These are phyloP conservation scores for Helenozyma baotianmanensis DNA, from an alignment of 805 yeast species.

Conservation along the genomic window DNA sequence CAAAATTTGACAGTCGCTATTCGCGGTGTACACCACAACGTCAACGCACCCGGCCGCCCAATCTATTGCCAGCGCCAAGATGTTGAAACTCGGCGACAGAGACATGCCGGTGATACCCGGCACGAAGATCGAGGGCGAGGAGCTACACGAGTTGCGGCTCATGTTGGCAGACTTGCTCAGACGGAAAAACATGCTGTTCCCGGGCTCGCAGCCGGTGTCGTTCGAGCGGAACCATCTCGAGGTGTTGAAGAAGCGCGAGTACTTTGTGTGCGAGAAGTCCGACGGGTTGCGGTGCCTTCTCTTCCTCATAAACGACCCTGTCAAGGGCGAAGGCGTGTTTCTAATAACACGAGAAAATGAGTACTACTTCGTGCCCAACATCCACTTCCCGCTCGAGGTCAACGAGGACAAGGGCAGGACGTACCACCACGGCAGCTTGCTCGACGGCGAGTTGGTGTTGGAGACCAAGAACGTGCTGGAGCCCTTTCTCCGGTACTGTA, in stretches of 20 bases:
- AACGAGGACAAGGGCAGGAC: conserved; percentile 44
- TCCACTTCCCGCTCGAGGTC: conserved; percentile 70
- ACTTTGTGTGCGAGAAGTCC: conserved; percentile 91
- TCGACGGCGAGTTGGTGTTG: conserved; percentile 91
- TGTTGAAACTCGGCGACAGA: conserved; percentile 40
- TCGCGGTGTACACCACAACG: conserved; percentile 3
- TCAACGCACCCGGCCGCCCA: conserved; percentile 1
- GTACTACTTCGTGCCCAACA: conserved; percentile 71
- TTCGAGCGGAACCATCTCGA: conserved; percentile 70
- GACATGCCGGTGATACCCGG: conserved; percentile 88
- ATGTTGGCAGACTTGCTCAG: conserved; percentile 63
- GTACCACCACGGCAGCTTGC: conserved; percentile 79
- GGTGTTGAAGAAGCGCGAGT: conserved; percentile 66
- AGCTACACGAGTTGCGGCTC: conserved; percentile 60
- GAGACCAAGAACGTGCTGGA: conserved; percentile 58
- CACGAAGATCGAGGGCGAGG: conserved; percentile 64
- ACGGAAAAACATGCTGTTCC: conserved; percentile 57
- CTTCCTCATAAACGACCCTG: conserved; percentile 60
- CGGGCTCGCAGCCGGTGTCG: conserved; percentile 95
- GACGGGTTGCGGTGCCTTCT: conserved; percentile 89
- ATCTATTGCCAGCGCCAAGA: no score
- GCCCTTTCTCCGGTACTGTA: conserved; percentile 60
- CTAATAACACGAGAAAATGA: conserved; percentile 86
- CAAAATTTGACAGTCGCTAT: not conserved
- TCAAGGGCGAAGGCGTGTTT: conserved; percentile 83